phyloP scores from a whole-genome alignment of 2,329 filamentous ascomycete species.

The Chaetomium strumarium region DNA sequence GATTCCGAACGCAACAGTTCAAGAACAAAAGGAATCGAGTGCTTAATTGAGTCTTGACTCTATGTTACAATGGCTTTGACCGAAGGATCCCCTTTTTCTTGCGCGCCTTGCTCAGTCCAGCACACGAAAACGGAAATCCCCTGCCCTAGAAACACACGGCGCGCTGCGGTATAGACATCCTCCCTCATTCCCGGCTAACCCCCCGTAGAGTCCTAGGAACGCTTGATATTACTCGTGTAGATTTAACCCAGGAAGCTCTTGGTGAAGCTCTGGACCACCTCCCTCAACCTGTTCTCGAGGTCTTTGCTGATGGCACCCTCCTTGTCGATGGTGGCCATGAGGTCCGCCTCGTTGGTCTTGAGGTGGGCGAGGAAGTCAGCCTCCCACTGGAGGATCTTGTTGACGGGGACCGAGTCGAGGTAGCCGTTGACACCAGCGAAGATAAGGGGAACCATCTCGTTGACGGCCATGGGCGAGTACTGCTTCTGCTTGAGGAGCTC shows the following conservation, averaged over 20 bases:
- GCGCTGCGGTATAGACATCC: conserved; percentile 28
- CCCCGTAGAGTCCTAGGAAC: conserved; percentile 20
- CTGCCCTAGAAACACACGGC: conserved; percentile 43
- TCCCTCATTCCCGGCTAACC: conserved; percentile 26
- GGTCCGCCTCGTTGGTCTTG: conserved; percentile 79
- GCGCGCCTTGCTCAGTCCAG: conserved; percentile 43
- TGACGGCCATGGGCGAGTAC: conserved; percentile 96
- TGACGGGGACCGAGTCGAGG: conserved; percentile 82
- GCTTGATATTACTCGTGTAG: conserved; percentile 30
- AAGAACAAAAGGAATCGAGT: conserved; percentile 54
- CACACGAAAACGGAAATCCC: conserved; percentile 38
- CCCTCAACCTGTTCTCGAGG: conserved; percentile 74
- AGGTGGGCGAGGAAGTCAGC: conserved; percentile 88
- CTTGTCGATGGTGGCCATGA: conserved; percentile 84
- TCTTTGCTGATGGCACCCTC: conserved; percentile 97
- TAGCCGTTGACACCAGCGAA: conserved; percentile 98
- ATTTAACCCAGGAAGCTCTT: conserved; percentile 75
- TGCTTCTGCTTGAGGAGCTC: conserved; percentile 99
- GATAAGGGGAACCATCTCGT: conserved; percentile 99
- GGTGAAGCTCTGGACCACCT: conserved; percentile 74
- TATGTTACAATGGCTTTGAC: conserved; percentile 56
- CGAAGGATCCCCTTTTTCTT: conserved; percentile 39
- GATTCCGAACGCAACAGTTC: conserved; percentile 1
- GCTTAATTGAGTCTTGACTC: conserved; percentile 56
- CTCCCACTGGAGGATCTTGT: conserved; percentile 92